Percentiles rank a stretch among this genome's conserved stretches.
These are phyloP conservation scores for Neopestalotiopsis sp. DNA, from an alignment of 2,329 filamentous ascomycete species.

Conservation along the genomic window DNA sequence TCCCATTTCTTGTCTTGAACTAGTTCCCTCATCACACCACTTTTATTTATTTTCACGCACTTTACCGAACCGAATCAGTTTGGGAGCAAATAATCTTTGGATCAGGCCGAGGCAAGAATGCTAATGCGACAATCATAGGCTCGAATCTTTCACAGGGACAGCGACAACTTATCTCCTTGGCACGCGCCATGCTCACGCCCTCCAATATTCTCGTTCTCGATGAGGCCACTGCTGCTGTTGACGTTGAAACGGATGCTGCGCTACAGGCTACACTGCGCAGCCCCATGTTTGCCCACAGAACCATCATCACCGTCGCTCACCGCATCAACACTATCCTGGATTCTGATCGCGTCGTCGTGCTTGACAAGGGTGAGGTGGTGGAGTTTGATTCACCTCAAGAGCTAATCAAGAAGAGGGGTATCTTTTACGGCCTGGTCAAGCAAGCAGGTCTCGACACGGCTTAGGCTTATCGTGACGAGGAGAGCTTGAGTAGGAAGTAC, in stretches of 20 bases:
- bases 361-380: constrained; percentile 87
- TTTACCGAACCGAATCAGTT: constrained; percentile 19
- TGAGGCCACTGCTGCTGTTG: constrained; percentile 85
- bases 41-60: not conserved
- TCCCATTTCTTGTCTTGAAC: not conserved
- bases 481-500: not conserved
- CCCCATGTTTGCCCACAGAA: constrained; percentile 82
- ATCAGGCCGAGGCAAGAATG: not conserved
- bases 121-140: constrained; percentile 53
- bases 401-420: constrained; percentile 75
- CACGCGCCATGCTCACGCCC: constrained; percentile 90
- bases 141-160: constrained; percentile 96
- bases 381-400: constrained; percentile 90
- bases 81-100: constrained; percentile 14
- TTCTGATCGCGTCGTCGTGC: constrained; percentile 87
- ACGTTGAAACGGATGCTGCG: constrained; percentile 72
- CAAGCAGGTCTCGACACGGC: constrained; percentile 78
- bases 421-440: constrained; percentile 90
- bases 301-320: constrained; percentile 98
- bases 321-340: constrained; percentile 96
- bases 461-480: constrained; percentile 25
- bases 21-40: not conserved
- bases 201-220: constrained; percentile 97
- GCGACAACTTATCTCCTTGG: constrained; percentile 90
- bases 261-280: constrained; percentile 68